Evolutionary conservation across 2,329 filamentous ascomycete species (phyloP).

Genomic region (Trematosphaeria pertusa): DNA sequence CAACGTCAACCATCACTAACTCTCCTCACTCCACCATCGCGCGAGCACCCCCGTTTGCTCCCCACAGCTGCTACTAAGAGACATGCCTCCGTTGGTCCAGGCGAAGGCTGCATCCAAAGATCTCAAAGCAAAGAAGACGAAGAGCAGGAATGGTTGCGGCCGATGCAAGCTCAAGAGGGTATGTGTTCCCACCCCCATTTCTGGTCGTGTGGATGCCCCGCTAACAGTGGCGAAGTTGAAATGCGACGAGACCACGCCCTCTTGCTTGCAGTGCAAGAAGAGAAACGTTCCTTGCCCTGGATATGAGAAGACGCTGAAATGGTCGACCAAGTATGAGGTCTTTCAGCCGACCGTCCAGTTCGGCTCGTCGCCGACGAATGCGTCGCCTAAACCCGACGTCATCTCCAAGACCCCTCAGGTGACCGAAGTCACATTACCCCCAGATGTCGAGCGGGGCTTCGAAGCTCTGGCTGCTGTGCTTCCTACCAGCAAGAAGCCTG

Average conservation of each 20-base stretch:
- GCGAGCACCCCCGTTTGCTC: constrained; percentile 22
- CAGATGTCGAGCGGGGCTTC: constrained; percentile 42
- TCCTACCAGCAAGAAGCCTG: constrained; percentile 35
- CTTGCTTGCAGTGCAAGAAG: constrained; percentile 53
- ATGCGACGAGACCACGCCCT: constrained; percentile 53
- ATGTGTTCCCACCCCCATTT: constrained; percentile 9
- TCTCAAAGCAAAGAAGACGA: constrained; percentile 43
- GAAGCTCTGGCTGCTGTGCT: constrained; percentile 47
- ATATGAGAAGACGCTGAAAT: constrained; percentile 56
- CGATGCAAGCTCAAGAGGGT: constrained; percentile 47
- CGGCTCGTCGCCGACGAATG: constrained; percentile 25
- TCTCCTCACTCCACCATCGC: constrained; percentile 27
- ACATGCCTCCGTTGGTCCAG: constrained; percentile 40
- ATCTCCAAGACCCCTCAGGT: constrained; percentile 13
- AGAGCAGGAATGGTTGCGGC: constrained; percentile 44
- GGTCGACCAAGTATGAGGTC: constrained; percentile 59
- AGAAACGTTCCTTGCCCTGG: constrained; percentile 54
- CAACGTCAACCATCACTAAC: constrained; percentile 1
- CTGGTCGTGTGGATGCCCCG: constrained; percentile 1
- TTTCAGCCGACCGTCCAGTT: constrained; percentile 45
- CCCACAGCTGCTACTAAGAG: constrained; percentile 14
- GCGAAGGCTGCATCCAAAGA: constrained; percentile 34
- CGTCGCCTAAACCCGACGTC: constrained; percentile 14
- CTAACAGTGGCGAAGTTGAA: constrained; percentile 46
- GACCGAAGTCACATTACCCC: constrained; percentile 26